Evolutionary conservation across 2,329 filamentous ascomycete species (phyloP), one percentile per base, ranked within the genome.

Genomic region (Grosmannia clavigera): DNA sequence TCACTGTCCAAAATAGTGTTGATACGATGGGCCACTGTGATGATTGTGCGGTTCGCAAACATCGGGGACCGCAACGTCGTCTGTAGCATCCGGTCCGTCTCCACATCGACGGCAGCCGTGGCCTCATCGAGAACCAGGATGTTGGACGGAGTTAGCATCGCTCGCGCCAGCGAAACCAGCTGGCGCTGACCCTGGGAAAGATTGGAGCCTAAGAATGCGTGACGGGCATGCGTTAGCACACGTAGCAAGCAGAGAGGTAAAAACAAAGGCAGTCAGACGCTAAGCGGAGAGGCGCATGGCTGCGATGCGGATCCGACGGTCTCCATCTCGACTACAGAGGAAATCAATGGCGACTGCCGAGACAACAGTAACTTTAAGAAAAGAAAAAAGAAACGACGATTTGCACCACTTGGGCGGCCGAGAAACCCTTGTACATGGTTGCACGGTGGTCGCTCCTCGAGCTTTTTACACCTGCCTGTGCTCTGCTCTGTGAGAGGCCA

Each of bases 81-180:
- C 74, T 87, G 84, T 59, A 87, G 75, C 74, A 86, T 76, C 59
- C 82, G 82, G 68, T 87, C 84, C 29, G 84, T 87, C 73, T 87
- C 80, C 51, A 87, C 78, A 69, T 87, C 83, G 12, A 86, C 82
- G 29, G 79, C 83, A 66, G 91, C 91, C 35, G 94, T 99, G 61
- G 95, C 94, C 80, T 99, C 94, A 71, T 99, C 94, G 33, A 99
- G 81, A 2, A 99, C 92, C 62, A 99, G 81, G 68, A 99, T 97
- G 74, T 97, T 97, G 74, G 90, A 95, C 16, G 94, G 94, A 6
- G 92, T 95, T 55, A 99, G 81, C 72, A 99, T 83, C 33, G 95
- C 95, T 57, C 94, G 90, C 50, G 95, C 94, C 54, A 99, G 81
- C 22, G 92, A 96, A 58, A 99, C 82, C 62, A 99, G 84, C 74